Percentiles rank a stretch among this genome's conserved stretches.
Conservation (phyloP, 2,329 filamentous ascomycete species). For the Cladophialophora carrionii region DNA sequence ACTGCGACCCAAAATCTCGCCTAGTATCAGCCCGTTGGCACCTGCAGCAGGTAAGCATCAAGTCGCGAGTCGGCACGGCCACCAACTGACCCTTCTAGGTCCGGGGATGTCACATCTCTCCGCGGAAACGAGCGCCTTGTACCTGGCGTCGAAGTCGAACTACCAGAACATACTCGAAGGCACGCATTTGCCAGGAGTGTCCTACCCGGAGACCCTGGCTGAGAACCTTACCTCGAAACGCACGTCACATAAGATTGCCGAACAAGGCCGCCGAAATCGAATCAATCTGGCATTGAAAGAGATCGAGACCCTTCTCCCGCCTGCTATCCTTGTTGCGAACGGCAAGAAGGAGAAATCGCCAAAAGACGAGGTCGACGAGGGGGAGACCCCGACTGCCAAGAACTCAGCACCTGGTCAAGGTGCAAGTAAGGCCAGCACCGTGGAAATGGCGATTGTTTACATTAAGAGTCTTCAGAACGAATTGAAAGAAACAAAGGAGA, state of each 20-base stretch:
- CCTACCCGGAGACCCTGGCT: constrained; percentile 86
- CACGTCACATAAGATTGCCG: constrained; percentile 96
- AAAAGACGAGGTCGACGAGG: constrained; percentile 46
- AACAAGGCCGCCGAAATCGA: constrained; percentile 90
- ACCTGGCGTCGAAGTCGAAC: constrained; percentile 92
- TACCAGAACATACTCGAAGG: constrained; percentile 97
- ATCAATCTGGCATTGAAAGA: constrained; percentile 93
- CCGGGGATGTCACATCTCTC: constrained; percentile 49
- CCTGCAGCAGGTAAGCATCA: constrained; percentile 65
- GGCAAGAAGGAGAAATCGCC: constrained; percentile 39
- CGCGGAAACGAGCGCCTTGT: constrained; percentile 66
- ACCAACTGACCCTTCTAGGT: constrained; percentile 28
- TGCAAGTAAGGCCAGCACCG: constrained; percentile 92
- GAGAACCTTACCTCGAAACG: constrained; percentile 95
- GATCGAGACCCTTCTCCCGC: constrained; percentile 83
- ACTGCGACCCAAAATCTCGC: constrained; percentile 84
- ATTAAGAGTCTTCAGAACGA: constrained; percentile 83
- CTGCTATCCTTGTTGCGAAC: constrained; percentile 51
- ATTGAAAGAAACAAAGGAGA: constrained; percentile 64
- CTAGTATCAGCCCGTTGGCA: constrained; percentile 88
- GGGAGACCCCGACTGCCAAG: constrained; percentile 42
- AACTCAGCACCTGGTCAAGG: constrained; percentile 54
- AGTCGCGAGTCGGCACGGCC: constrained; percentile 38
- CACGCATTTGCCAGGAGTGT: constrained; percentile 84
- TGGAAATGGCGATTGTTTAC: constrained; percentile 95